These are phyloP conservation scores for Yamadazyma laniorum DNA, from an alignment of 805 yeast species.

Conservation along the genomic window DNA sequence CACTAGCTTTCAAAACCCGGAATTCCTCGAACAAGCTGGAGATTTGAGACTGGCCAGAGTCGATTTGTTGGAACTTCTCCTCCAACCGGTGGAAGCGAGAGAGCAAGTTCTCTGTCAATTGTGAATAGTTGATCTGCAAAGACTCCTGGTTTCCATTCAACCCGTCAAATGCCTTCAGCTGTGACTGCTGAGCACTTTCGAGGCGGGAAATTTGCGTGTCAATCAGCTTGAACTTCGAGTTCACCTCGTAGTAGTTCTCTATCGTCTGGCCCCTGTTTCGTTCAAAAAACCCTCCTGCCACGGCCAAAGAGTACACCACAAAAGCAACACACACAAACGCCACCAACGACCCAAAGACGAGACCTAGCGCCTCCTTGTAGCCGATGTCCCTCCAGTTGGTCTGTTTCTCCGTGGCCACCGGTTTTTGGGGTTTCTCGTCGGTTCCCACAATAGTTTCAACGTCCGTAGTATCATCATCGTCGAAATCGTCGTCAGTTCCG, in stretches of 20 bases:
- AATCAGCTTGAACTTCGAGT: conserved; percentile 15
- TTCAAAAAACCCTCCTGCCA: too few species aligned
- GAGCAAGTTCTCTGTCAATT: conserved; percentile 7
- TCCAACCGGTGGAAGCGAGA: conserved; percentile 11
- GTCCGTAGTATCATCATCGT: conserved; percentile 6
- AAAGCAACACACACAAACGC: not conserved
- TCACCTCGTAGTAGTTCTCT: conserved; percentile 14
- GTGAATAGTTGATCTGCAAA: conserved; percentile 4
- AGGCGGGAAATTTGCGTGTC: conserved; percentile 10
- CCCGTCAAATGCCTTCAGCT: conserved; percentile 2
- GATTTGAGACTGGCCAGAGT: conserved; percentile 1
- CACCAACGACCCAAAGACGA: not conserved
- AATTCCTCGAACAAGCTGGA: conserved; percentile 5
- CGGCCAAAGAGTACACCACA: not conserved
- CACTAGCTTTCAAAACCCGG: conserved; percentile 3
- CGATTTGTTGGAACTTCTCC: conserved; percentile 8
- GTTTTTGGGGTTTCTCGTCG: not conserved
- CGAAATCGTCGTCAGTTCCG: conserved; percentile 1
- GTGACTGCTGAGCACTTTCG: not conserved
- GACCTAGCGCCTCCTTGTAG: not conserved
- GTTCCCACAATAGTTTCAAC: conserved; percentile 8
- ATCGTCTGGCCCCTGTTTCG: conserved; percentile 3
- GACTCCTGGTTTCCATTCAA: conserved; percentile 3
- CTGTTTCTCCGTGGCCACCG: too few species aligned
- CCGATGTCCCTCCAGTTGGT: too few species aligned